Evolutionary conservation across 2,329 filamentous ascomycete species (phyloP), one percentile per base, ranked within the genome.

Genomic region (Ophiostoma novo-ulmi): DNA sequence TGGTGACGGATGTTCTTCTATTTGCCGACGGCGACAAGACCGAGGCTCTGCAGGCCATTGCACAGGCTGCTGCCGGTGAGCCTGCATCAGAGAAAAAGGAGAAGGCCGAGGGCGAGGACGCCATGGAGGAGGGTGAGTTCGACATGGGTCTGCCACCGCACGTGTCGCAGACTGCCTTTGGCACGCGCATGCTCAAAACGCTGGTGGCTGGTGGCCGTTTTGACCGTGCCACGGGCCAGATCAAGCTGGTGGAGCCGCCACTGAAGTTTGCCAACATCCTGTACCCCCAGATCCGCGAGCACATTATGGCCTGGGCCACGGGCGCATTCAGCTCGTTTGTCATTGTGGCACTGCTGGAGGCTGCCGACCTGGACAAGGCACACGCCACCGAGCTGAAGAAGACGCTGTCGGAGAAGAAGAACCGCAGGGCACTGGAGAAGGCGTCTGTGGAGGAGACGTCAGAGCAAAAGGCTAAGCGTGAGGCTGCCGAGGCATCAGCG

Each of bases 131-230:
- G 36, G 63, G 10, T 20, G 63, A 65, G 22, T 64, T 38, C 35
- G 61, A 38, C 61, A 39, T 11, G 20, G 17, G 20, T 20, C 81
- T 80, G 4, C 77, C 77, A 31, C 77, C 79, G 39, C 90, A 93
- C 77, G 83, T 91, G 70, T 86, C 88, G 36, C 82, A 86, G 75
- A 85, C 86, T 52, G 78, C 88, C 0, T 85, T 84, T 75, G 91
- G 88, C 58, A 93, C 92, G 20, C 90, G 93, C 72, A 91, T 97
- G 89, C 85, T 98, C 76, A 97, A 97, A 82, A 91, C 91, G 0
- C 86, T 99, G 8, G 93, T 97, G 35, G 90, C 93, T 70, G 95
- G 95, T 61, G 95, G 96, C 36, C 89, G 88, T 71, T 99, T 91
- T 78, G 93, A 98, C 80, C 87, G 88, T 72, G 85, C 85, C 63